A percentile compares a stretch with the other conserved stretches of the same genome.
Conservation (phyloP, 768 basidiomycete genomes). For the Rhizopogon salebrosus region DNA sequence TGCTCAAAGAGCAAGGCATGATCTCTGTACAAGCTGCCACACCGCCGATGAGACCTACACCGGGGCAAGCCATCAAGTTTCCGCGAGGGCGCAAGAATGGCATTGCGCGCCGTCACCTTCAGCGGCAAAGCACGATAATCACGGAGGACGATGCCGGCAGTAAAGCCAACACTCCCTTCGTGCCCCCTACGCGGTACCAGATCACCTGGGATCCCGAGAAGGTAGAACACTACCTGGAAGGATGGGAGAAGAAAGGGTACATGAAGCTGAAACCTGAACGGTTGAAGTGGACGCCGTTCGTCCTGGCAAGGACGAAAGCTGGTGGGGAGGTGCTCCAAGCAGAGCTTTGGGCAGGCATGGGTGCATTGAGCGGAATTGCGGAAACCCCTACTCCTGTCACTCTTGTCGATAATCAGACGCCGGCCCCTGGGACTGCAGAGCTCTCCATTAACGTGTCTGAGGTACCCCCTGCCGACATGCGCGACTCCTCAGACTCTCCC, state of each 20-base stretch:
- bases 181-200: slow-evolving; percentile 64
- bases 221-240: slow-evolving; percentile 59
- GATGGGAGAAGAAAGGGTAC: slow-evolving; percentile 78
- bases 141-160: slow-evolving; percentile 29
- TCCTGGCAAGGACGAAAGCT: slow-evolving; percentile 47
- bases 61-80: slow-evolving; percentile 75
- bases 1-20: slow-evolving; percentile 70
- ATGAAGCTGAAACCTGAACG: slow-evolving; percentile 72
- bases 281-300: slow-evolving; percentile 93
- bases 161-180: slow-evolving; percentile 46
- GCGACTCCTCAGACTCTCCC: slow-evolving; percentile 9
- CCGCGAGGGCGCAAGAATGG: slow-evolving; percentile 64
- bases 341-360: slow-evolving; percentile 11
- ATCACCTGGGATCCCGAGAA: slow-evolving; percentile 68
- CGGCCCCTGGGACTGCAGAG: slow-evolving; percentile 11
- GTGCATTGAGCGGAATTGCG: slow-evolving; percentile 2
- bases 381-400: slow-evolving; percentile 11
- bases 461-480: background rate
- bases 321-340: slow-evolving; percentile 23
- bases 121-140: slow-evolving; percentile 47
- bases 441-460: slow-evolving; percentile 13
- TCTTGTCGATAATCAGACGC: slow-evolving; percentile 17
- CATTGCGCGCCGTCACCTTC: slow-evolving; percentile 57
- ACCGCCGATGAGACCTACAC: slow-evolving; percentile 54
- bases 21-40: slow-evolving; percentile 50